Conservation (phyloP, 1,139 yeast genomes). For the Hyphopichia buzzinii region DNA sequence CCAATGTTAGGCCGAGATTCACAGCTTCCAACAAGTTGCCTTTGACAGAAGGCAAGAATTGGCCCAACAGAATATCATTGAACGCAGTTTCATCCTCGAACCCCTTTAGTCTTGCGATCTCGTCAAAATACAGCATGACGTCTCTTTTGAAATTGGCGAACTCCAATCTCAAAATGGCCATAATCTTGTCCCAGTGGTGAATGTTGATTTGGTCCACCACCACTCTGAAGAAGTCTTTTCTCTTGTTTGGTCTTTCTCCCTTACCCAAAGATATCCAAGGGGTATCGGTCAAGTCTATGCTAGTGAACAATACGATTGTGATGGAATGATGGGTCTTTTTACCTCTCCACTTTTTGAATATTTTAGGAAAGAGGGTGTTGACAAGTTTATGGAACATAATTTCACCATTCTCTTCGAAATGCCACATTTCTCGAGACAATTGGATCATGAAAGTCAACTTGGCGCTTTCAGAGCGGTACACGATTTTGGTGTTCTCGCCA, state of each 20-base stretch:
- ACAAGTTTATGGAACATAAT: conserved; percentile 90
- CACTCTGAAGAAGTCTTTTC: conserved; percentile 82
- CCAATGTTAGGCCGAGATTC: conserved; percentile 75
- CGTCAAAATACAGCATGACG: conserved; percentile 44
- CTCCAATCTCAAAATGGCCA: conserved; percentile 83
- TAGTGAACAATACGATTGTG: conserved; percentile 83
- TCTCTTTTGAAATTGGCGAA: conserved; percentile 81
- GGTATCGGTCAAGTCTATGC: conserved; percentile 65
- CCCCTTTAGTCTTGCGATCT: background rate
- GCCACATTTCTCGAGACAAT: conserved; percentile 96
- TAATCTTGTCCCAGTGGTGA: conserved; percentile 83
- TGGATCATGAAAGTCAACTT: conserved; percentile 80
- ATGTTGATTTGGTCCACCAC: conserved; percentile 95
- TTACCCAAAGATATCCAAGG: conserved; percentile 56
- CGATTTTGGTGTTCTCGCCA: conserved; percentile 72
- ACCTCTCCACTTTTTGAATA: conserved; percentile 84
- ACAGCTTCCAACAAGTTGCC: conserved; percentile 89
- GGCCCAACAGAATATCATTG: conserved; percentile 29
- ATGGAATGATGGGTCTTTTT: conserved; percentile 87
- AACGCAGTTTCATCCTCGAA: background rate
- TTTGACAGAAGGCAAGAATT: conserved; percentile 79
- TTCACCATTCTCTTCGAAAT: conserved; percentile 95
- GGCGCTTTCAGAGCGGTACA: conserved; percentile 89
- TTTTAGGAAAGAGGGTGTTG: conserved; percentile 84
- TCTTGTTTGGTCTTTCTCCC: conserved; percentile 70